Percentiles rank a stretch among this genome's conserved stretches.
These are phyloP conservation scores for Diplocarpon rosae DNA, from an alignment of 2,329 filamentous ascomycete species.

Conservation along the genomic window DNA sequence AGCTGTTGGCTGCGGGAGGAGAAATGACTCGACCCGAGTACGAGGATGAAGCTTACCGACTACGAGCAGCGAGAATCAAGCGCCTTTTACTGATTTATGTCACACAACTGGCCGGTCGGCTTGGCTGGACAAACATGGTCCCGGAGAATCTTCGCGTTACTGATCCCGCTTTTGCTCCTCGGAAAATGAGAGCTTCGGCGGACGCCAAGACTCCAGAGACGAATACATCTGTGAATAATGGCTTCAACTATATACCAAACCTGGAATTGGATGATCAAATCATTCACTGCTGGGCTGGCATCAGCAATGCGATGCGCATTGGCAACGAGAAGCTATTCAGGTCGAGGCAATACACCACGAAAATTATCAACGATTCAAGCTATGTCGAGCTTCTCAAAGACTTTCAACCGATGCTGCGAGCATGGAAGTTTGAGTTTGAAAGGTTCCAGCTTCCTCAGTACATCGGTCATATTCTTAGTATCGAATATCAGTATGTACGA, in stretches of 20 bases:
- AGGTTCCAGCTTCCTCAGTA: conserved; percentile 57
- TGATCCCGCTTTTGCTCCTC: conserved; percentile 43
- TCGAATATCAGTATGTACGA: conserved; percentile 91
- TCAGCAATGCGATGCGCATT: conserved; percentile 84
- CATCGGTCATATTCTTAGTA: conserved; percentile 68
- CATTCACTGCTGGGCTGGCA: conserved; percentile 84
- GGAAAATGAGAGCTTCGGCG: conserved; percentile 29
- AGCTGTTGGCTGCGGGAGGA: conserved; percentile 47
- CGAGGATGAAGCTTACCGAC: conserved; percentile 66
- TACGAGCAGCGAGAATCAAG: conserved; percentile 71
- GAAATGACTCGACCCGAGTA: conserved; percentile 52
- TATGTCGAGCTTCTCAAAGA: conserved; percentile 74
- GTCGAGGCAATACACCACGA: conserved; percentile 76
- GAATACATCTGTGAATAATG: conserved; percentile 42
- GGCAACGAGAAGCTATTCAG: conserved; percentile 84
- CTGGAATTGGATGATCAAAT: conserved; percentile 58
- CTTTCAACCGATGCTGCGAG: conserved; percentile 65
- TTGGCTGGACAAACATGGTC: conserved; percentile 91
- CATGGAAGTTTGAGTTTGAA: conserved; percentile 78
- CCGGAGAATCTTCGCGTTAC: conserved; percentile 53
- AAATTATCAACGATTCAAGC: conserved; percentile 74
- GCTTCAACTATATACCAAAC: conserved; percentile 56
- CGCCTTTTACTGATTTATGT: conserved; percentile 82
- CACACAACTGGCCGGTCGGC: conserved; percentile 82
- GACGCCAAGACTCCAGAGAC: conserved; percentile 52